Conservation (phyloP, 192 early-diverging fungal species). For the Jimgerdemannia flammicorona region DNA sequence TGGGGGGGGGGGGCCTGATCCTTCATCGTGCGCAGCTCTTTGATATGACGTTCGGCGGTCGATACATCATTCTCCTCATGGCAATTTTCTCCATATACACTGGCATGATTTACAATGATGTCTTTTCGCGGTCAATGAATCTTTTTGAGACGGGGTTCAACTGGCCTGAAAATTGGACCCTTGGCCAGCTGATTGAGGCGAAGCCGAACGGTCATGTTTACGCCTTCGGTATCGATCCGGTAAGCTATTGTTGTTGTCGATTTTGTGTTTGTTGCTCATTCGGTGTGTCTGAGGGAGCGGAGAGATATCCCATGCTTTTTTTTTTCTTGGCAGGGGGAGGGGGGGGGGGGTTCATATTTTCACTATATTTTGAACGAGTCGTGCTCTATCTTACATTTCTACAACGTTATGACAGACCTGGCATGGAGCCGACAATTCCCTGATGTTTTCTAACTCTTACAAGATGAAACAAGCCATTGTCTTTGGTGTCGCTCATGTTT, state of each 20-base stretch:
- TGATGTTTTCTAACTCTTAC: slow-evolving; percentile 98
- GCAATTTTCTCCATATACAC: slow-evolving; percentile 97
- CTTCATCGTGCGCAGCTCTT: slow-evolving; percentile 53
- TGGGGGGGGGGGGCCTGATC: no score
- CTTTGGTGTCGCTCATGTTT: slow-evolving; percentile 87
- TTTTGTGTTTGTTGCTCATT: no score
- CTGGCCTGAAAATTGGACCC: slow-evolving; percentile 63
- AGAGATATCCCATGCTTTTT: no score
- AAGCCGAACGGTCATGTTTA: slow-evolving; percentile 65
- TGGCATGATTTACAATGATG: slow-evolving; percentile 97
- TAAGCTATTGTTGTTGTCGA: no score
- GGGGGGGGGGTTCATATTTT: background rate
- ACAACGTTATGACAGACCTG: slow-evolving; percentile 52
- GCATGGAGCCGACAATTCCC: slow-evolving; percentile 90
- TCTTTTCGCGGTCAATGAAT: slow-evolving; percentile 83
- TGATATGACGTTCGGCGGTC: slow-evolving; percentile 87
- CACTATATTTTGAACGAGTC: background rate
- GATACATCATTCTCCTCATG: slow-evolving; percentile 98
- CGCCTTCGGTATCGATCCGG: slow-evolving; percentile 85
- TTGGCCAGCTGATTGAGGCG: slow-evolving; percentile 54
- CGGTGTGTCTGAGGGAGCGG: no score
- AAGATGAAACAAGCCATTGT: slow-evolving; percentile 99
- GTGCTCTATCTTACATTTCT: background rate
- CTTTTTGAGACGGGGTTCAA: slow-evolving; percentile 74
- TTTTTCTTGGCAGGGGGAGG: no score